Evolutionary conservation across 441 rosid species (phyloP), one percentile per base, ranked within the genome.

Genomic region (Manihot esculenta): DNA sequence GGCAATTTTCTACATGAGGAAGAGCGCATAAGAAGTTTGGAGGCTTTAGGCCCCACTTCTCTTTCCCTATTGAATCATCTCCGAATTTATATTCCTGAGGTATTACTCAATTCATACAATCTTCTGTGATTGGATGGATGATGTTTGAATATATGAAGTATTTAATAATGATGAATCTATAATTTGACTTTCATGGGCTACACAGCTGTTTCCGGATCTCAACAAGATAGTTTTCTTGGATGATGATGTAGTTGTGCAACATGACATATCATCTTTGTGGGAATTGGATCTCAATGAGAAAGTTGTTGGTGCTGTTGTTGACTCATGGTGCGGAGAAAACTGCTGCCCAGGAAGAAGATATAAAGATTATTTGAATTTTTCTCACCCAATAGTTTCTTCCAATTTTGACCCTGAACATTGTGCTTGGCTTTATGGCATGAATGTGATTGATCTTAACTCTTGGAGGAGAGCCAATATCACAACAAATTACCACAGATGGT

Each of bases 201-300:
- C 54, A 26, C 97, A 94, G 99, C 88, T 94, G 74, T 90, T 94
- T 85, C 99, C 99, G 70, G 95, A 87, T 69, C 97, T 94, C 79
- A 73, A 86, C 81, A 94, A 83, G 93, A 78, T 94, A 75, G 90
- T 92, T 67, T 87, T 94, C 87, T 87, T 94, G 86, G 97, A 90
- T 20, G 96, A 94, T 77, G 97, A 94, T 87, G 88, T 92, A 38
- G 93, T 92, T 33, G 88, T 92, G 56, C 99, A 90, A 73, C 96
- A 78, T 47, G 97, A 94, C 82, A 75, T 89, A 75, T 92, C 96
- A 62, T 61, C 93, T 51, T 79, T 94, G 72, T 94, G 97, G 97
- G 91, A 85, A 63, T 54, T 82, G 70, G 87, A 88, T 78, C 97
- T 94, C 75, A 77, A 88, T 13, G 84, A 88, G 60, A 94, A 90